A percentile compares a stretch with the other conserved stretches of the same genome.
Conservation (phyloP, 176 grass and related monocot genomes). For the Ampelocalamus luodianensis region DNA sequence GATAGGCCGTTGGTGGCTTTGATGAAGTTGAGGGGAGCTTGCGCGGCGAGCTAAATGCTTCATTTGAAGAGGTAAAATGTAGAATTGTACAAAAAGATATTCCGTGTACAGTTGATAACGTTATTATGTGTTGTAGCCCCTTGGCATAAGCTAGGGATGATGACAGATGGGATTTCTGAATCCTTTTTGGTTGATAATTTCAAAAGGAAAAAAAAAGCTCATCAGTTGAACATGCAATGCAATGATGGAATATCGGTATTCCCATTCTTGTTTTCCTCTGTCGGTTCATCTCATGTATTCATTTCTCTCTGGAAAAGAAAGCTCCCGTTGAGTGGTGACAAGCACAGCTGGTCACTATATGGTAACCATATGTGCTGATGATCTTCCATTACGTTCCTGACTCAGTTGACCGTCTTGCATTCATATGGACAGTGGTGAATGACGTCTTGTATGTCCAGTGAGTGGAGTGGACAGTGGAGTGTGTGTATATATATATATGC, state of each 20-base stretch:
- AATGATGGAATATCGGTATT: constrained; percentile 5
- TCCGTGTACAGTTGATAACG: constrained; percentile 39
- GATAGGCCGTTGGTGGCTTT: constrained; percentile 11
- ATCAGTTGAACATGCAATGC: background rate
- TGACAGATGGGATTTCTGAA: constrained; percentile 17
- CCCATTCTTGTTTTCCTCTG: background rate
- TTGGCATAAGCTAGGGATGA: constrained; percentile 48
- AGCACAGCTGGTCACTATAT: background rate
- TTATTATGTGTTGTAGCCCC: constrained; percentile 45
- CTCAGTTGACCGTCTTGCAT: background rate
- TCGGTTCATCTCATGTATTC: background rate
- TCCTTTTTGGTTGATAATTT: constrained; percentile 27
- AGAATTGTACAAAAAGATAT: constrained; percentile 42
- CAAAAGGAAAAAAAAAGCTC: constrained; percentile 2
- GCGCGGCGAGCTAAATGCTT: constrained; percentile 19
- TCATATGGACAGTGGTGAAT: background rate
- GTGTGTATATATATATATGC: no score
- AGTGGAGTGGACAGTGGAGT: no score
- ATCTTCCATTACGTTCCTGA: background rate
- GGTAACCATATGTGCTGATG: background rate
- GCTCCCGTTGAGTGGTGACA: background rate
- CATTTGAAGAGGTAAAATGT: constrained; percentile 50
- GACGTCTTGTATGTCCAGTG: no score
- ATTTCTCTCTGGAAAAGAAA: background rate
- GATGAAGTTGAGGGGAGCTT: constrained; percentile 36